A percentile compares a stretch with the other conserved stretches of the same genome.
Evolutionary conservation across 2,329 filamentous ascomycete genomes (phyloP).

Genomic region (Aspergillus texensis): DNA sequence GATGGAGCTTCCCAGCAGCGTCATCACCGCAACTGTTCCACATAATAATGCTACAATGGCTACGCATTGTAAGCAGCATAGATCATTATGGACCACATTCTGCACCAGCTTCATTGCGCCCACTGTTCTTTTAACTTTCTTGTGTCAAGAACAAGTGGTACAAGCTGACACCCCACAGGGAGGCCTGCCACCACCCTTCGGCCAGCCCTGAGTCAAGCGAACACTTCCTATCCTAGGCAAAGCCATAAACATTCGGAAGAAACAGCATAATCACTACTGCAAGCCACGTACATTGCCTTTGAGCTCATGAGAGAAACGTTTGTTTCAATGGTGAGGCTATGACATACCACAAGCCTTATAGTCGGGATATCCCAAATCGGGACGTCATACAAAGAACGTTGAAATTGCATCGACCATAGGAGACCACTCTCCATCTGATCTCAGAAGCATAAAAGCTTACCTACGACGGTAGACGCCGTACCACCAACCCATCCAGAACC

Average conservation of each 20-base stretch:
- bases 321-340: not conserved
- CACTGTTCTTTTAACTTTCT: not conserved
- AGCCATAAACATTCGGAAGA: not conserved
- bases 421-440: constrained; percentile 1
- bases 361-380: not conserved
- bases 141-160: constrained; percentile 1
- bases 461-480: constrained; percentile 2
- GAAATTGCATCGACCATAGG: not conserved
- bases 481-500: not conserved
- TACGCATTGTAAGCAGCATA: not conserved
- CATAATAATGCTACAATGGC: not conserved
- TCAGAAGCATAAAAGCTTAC: constrained; percentile 5
- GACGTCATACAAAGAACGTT: not conserved
- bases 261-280: not conserved
- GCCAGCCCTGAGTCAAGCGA: not conserved
- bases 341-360: not conserved
- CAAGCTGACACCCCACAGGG: not conserved
- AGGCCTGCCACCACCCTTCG: not conserved
- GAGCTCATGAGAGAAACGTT: not conserved
- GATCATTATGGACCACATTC: not conserved
- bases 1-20: not conserved
- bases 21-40: not conserved
- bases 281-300: not conserved
- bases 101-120: not conserved
- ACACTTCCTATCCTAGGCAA: not conserved